Conservation (phyloP, 73 alveolate species). For the Paramecium biaurelia region DNA sequence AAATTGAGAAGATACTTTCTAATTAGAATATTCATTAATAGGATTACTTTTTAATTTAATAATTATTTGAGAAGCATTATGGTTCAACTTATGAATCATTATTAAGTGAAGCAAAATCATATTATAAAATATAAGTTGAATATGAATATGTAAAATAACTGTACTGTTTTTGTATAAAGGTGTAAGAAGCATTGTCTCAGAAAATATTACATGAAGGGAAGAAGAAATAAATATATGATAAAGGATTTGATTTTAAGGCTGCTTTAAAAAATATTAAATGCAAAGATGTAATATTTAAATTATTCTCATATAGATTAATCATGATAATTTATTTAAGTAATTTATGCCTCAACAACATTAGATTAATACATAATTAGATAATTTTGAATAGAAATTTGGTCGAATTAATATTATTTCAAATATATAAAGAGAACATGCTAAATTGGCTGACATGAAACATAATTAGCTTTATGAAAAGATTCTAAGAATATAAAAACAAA, state of each 20-base stretch:
- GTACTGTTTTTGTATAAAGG: conserved; percentile 26
- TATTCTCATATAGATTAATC: background rate
- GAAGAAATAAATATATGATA: background rate
- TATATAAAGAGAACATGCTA: background rate
- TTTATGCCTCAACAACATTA: background rate
- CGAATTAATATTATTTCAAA: background rate
- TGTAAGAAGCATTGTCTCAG: background rate
- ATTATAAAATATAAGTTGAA: background rate
- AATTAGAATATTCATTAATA: background rate
- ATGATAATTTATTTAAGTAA: background rate
- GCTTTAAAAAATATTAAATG: conserved; percentile 3
- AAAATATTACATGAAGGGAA: background rate
- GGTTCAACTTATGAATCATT: background rate
- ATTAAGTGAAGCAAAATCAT: background rate
- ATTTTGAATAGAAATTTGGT: conserved; percentile 10
- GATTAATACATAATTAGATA: background rate
- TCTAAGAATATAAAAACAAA: background rate
- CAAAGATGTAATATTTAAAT: background rate
- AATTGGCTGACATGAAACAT: conserved; percentile 9
- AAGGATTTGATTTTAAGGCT: background rate
- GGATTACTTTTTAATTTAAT: background rate
- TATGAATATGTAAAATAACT: background rate
- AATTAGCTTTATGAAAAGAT: background rate
- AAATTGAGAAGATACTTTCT: background rate
- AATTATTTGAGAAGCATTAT: background rate